Conservation (phyloP, 2,329 filamentous ascomycete species). For the Botrytis aclada region DNA sequence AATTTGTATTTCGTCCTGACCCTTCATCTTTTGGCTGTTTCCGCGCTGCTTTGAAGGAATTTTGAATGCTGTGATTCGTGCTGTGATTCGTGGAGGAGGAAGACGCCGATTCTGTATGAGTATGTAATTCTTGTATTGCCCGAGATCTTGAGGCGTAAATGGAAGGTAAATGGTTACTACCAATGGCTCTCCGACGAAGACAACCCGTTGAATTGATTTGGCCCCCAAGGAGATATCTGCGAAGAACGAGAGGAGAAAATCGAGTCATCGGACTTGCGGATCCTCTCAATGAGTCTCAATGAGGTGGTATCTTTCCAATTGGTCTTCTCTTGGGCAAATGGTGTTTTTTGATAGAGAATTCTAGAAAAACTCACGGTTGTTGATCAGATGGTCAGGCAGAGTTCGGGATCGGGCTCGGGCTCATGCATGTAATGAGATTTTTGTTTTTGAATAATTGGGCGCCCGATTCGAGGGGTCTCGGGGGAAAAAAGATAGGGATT, state of each 20-base stretch:
- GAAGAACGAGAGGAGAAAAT: slow-evolving; percentile 31
- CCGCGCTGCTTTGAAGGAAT: slow-evolving; percentile 50
- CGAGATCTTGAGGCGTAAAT: slow-evolving; percentile 24
- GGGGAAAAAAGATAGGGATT: slow-evolving; percentile 5
- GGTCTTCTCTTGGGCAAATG: background rate
- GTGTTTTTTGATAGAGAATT: background rate
- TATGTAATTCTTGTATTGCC: slow-evolving; percentile 23
- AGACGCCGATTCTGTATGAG: slow-evolving; percentile 17
- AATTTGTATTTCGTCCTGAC: slow-evolving; percentile 49
- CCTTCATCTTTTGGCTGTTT: slow-evolving; percentile 71
- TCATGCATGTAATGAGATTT: slow-evolving; percentile 20
- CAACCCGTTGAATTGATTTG: slow-evolving; percentile 31
- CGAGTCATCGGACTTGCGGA: slow-evolving; percentile 31
- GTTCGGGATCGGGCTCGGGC: slow-evolving; percentile 3
- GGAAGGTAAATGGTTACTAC: slow-evolving; percentile 12
- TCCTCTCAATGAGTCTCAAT: background rate
- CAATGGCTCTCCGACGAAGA: slow-evolving; percentile 25
- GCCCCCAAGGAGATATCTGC: slow-evolving; percentile 36
- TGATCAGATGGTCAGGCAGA: slow-evolving; percentile 18
- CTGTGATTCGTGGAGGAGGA: slow-evolving; percentile 1
- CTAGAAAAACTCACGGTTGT: background rate
- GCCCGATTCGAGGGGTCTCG: slow-evolving; percentile 27
- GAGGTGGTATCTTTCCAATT: background rate
- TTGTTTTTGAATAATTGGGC: slow-evolving; percentile 4
- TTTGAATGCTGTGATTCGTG: slow-evolving; percentile 10